Base-by-base conservation (phyloP, 164 flowering plant species). In the Berberis thunbergii region DNA sequence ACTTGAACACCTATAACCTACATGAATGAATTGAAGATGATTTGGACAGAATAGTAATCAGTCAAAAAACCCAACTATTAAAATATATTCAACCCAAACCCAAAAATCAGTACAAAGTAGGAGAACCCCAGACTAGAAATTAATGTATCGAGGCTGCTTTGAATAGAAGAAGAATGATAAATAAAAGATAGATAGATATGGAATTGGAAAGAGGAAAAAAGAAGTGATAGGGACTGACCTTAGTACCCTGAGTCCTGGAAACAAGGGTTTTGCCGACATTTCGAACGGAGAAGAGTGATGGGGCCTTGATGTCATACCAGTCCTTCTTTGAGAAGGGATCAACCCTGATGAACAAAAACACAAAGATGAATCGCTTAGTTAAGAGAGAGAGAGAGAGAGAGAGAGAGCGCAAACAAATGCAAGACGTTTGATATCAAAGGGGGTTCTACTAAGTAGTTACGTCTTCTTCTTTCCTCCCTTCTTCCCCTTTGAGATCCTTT, bases 391-490 rank as follows among this genome's bases (percentile, higher is more conserved):
- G 1, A 55, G 2, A 48, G 50, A 48, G 6, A 7, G 6, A 57
- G 8, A 66, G 59, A 68, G 26, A 41, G 53, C 10, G 41, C 0
- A 2, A 1, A 53, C 0, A 43, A 53, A n/a, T 4, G 53, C 42
- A 64, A 43, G 41, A 6, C 8, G 3, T 6, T 40, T 12, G 45
- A 44, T 39, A 9, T 4, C 43, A 62, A 52, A 8, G 49, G 49
- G 49, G 49, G 49, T 70, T 26, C 26, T 26, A 26, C 26, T 26
- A 26, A 26, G 26, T 26, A 26, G 26, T 65, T 44, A 75, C 75
- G 75, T 64, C 68, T 75, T 75, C 70, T 75, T 72, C 78, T 75
- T 75, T 50, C 75, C 75, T 48, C 78, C 78, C 65, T 75, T 75
- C 65, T 75, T 75, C 44, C 78, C 78, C 66, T 75, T 69, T 6